Conservation (phyloP, 2,329 filamentous ascomycete genomes). For the Alternaria atra region DNA sequence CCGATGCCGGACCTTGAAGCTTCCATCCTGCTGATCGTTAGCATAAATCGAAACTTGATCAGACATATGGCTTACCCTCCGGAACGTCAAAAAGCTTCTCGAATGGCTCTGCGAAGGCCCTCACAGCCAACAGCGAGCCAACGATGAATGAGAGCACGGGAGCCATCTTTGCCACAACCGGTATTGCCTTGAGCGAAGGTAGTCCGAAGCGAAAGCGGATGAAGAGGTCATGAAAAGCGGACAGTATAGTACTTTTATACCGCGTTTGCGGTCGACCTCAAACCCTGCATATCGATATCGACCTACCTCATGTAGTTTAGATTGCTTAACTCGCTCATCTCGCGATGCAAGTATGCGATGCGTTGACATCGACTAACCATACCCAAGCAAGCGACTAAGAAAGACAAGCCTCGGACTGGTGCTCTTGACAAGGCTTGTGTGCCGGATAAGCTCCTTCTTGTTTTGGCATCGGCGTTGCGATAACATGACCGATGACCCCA, state of each 20-base stretch:
- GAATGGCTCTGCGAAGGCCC: conserved; percentile 35
- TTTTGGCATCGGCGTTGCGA: conserved; percentile 13
- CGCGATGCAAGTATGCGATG: background rate
- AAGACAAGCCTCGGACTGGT: conserved; percentile 19
- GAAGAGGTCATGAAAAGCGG: background rate
- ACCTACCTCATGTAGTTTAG: conserved; percentile 7
- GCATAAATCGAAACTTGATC: background rate
- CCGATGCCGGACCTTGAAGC: conserved; percentile 25
- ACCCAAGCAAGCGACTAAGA: conserved; percentile 14
- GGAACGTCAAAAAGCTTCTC: conserved; percentile 36
- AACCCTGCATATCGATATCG: conserved; percentile 5
- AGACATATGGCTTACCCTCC: conserved; percentile 23
- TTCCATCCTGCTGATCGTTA: conserved; percentile 33
- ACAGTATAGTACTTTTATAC: conserved; percentile 9
- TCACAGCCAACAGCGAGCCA: conserved; percentile 34
- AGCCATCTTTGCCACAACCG: conserved; percentile 28
- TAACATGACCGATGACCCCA: conserved; percentile 9
- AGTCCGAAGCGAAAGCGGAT: conserved; percentile 16
- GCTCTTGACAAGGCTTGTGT: conserved; percentile 23
- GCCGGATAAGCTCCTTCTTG: conserved; percentile 19
- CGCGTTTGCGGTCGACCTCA: background rate
- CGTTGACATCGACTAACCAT: background rate
- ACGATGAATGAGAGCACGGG: conserved; percentile 35
- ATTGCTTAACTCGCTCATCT: conserved; percentile 2
- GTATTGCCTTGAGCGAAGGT: conserved; percentile 21